Evolutionary conservation across 371 early-diverging fungal species (phyloP).

Genomic region (Mortierella sp.): DNA sequence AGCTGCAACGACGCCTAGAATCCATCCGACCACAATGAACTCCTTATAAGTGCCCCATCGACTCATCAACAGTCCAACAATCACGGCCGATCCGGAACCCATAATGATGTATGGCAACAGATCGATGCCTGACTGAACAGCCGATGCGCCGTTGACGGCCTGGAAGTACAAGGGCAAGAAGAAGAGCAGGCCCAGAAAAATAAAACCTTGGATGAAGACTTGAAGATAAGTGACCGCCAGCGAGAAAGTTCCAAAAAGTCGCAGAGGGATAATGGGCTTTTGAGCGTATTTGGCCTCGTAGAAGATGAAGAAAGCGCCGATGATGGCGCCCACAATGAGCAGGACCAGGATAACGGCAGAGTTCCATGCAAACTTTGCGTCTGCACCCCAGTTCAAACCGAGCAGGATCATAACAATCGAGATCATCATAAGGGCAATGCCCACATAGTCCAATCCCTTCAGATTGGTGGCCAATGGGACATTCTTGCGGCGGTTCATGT

Average conservation of each 20-base stretch:
- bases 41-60: conserved; percentile 55
- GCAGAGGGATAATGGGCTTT: conserved; percentile 65
- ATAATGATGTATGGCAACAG: conserved; percentile 37
- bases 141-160: conserved; percentile 44
- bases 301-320: conserved; percentile 47
- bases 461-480: conserved; percentile 59
- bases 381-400: conserved; percentile 80
- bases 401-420: conserved; percentile 72
- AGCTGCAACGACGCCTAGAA: conserved; percentile 56
- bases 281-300: conserved; percentile 57
- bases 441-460: conserved; percentile 46
- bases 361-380: conserved; percentile 66
- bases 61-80: conserved; percentile 47
- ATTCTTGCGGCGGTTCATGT: conserved; percentile 58
- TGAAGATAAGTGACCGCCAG: conserved; percentile 32
- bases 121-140: conserved; percentile 42
- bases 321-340: conserved; percentile 52
- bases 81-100: conserved; percentile 20
- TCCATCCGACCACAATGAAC: conserved; percentile 58
- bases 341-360: conserved; percentile 65
- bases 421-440: conserved; percentile 57
- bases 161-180: conserved; percentile 53
- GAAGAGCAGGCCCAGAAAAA: conserved; percentile 45
- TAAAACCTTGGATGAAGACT: conserved; percentile 41
- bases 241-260: conserved; percentile 55